Conservation (phyloP, 441 rosid genomes). For the Flueggea neowawraea region DNA sequence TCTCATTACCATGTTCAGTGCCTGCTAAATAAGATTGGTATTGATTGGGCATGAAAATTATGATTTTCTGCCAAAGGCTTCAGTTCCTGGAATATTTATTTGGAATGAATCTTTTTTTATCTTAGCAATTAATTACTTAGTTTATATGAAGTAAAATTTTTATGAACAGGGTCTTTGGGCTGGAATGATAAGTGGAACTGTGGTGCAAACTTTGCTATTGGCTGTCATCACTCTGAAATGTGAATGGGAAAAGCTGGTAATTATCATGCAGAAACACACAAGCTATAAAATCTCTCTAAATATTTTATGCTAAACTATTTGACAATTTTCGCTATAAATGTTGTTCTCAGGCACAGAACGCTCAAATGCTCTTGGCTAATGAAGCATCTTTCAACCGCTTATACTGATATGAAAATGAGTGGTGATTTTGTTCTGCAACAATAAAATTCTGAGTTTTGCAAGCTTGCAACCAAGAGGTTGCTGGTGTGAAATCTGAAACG, state of each 20-base stretch:
- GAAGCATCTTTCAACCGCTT: conserved; percentile 12
- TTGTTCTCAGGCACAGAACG: conserved; percentile 29
- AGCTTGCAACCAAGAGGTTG: not conserved
- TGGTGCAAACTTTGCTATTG: conserved; percentile 41
- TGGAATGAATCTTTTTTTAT: not conserved
- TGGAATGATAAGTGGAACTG: conserved; percentile 52
- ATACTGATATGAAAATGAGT: not conserved
- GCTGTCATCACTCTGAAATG: conserved; percentile 30
- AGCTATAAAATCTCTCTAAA: not conserved
- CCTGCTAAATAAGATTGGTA: no score
- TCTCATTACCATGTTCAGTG: no score
- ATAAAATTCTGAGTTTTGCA: not conserved
- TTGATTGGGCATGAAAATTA: no score
- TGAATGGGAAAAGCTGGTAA: conserved; percentile 49
- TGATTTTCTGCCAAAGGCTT: not conserved
- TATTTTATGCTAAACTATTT: not conserved
- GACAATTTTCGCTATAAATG: not conserved
- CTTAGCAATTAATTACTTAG: not conserved
- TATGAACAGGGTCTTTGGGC: conserved; percentile 44
- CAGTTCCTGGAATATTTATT: not conserved
- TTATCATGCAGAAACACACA: not conserved
- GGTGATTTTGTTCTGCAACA: not conserved
- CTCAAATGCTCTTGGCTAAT: conserved; percentile 12
- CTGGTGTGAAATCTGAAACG: not conserved
- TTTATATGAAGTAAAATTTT: not conserved